phyloP scores from a whole-genome alignment of 1,284 basidiomycete species.

The Malassezia caprae region DNA sequence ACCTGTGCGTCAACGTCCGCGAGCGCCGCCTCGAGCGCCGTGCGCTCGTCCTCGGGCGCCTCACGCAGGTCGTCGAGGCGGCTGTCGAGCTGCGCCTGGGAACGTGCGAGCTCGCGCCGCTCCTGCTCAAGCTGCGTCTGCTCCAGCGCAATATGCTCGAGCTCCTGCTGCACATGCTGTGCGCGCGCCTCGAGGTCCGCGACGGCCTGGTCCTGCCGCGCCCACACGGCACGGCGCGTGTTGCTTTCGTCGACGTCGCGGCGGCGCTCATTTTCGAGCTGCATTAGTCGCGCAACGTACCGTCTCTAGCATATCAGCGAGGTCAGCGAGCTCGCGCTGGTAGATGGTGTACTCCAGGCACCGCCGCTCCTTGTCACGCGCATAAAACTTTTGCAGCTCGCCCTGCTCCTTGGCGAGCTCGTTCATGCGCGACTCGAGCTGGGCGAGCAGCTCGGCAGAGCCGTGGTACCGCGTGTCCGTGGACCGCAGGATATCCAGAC shows the following conservation, averaged over 20 bases:
- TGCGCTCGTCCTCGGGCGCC: constrained; percentile 26
- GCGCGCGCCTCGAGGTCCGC: constrained; percentile 58
- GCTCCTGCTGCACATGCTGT: constrained; percentile 61
- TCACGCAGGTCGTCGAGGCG: constrained; percentile 68
- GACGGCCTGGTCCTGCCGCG: constrained; percentile 69
- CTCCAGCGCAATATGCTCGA: constrained; percentile 61
- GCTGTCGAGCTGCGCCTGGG: constrained; percentile 66
- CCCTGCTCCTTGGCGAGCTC: constrained; percentile 97
- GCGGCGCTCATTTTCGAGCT: constrained; percentile 58
- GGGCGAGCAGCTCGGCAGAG: constrained; percentile 77
- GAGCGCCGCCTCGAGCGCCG: constrained; percentile 59
- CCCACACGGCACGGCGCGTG: constrained; percentile 66
- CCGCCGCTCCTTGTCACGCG: constrained; percentile 83
- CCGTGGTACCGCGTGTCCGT: constrained; percentile 88
- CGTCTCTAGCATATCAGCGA: constrained; percentile 68
- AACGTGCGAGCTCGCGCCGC: constrained; percentile 50
- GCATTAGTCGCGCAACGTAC: background rate
- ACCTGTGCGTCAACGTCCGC: constrained; percentile 58
- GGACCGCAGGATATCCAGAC: constrained; percentile 87
- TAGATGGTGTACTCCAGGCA: constrained; percentile 93
- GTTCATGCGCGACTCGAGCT: constrained; percentile 75
- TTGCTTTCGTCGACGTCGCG: constrained; percentile 71
- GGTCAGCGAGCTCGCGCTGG: constrained; percentile 79
- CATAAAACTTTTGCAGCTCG: constrained; percentile 89
- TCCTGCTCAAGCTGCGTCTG: constrained; percentile 66